These are phyloP conservation scores for Lentinula novae-zelandiae DNA, from an alignment of 1,284 basidiomycete species.

Conservation along the genomic window DNA sequence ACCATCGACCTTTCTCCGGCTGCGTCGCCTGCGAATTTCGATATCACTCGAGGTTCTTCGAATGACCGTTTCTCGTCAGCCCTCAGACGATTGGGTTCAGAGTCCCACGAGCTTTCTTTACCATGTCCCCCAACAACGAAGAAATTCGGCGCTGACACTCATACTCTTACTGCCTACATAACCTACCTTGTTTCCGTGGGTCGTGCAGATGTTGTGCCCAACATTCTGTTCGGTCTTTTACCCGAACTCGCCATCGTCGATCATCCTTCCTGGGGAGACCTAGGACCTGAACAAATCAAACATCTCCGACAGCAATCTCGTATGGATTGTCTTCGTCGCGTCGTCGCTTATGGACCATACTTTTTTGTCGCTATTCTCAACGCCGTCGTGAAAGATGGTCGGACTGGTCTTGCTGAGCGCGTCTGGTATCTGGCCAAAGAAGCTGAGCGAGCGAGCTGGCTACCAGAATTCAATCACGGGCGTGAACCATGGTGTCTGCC, in stretches of 20 bases:
- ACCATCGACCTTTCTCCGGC: neutral
- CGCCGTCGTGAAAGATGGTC: conserved; percentile 54
- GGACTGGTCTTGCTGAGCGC: conserved; percentile 53
- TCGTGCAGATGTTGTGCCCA: conserved; percentile 36
- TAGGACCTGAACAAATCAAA: conserved; percentile 16
- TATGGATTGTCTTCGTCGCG: conserved; percentile 32
- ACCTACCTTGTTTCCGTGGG: conserved; percentile 49
- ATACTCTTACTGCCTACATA: conserved; percentile 52
- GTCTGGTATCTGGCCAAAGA: conserved; percentile 59
- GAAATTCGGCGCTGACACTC: conserved; percentile 27
- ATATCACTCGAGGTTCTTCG: neutral
- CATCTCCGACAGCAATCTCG: conserved; percentile 6
- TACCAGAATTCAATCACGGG: conserved; percentile 18
- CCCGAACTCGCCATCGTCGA: conserved; percentile 47
- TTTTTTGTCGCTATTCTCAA: conserved; percentile 58
- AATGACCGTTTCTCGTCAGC: conserved; percentile 2
- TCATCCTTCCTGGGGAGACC: conserved; percentile 32
- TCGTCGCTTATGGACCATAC: conserved; percentile 50
- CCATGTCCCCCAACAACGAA: conserved; percentile 6
- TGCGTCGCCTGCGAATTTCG: neutral
- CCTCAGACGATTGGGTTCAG: conserved; percentile 7
- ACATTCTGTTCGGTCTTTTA: conserved; percentile 46
- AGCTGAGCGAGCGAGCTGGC: conserved; percentile 54
- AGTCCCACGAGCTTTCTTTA: neutral
- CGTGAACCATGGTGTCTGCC: conserved; percentile 57